Percentiles rank a stretch among this genome's conserved stretches.
Conservation (phyloP, 2,329 filamentous ascomycete genomes). For the Parafenestella ontariensis region DNA sequence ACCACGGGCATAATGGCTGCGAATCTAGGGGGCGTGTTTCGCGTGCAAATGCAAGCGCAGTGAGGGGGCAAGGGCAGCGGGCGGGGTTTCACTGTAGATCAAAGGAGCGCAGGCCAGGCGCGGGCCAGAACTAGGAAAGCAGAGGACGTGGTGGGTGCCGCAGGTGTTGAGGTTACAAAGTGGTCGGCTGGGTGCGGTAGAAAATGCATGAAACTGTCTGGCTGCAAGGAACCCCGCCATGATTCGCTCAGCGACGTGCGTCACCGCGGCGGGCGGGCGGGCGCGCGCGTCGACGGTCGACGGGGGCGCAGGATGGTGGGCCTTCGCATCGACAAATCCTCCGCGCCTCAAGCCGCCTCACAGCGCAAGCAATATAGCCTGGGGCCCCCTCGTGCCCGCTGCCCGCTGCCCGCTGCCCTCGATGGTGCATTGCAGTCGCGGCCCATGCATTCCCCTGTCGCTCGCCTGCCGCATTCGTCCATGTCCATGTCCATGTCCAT, state of each 20-base stretch:
- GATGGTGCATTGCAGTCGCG: slow-evolving; percentile 4
- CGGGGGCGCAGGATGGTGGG: too few species aligned
- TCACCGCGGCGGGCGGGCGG: neutral
- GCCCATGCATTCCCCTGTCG: slow-evolving; percentile 32
- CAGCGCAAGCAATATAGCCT: too few species aligned
- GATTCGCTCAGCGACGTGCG: slow-evolving; percentile 5
- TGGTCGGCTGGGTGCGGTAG: slow-evolving; percentile 24
- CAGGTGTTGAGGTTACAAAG: slow-evolving; percentile 3
- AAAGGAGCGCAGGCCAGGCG: slow-evolving; percentile 8
- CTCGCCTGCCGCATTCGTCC: slow-evolving; percentile 26
- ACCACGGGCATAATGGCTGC: slow-evolving; percentile 80
- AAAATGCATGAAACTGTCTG: slow-evolving; percentile 21
- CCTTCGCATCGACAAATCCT: too few species aligned
- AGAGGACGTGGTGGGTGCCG: slow-evolving; percentile 7
- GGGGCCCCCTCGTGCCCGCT: neutral
- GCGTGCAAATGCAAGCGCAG: slow-evolving; percentile 2
- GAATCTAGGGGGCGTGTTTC: neutral
- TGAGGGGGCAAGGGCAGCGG: slow-evolving; percentile 1
- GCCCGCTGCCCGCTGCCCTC: neutral
- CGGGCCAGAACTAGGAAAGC: neutral
- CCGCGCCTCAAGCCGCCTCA: too few species aligned
- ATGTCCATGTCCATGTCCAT: slow-evolving; percentile 27
- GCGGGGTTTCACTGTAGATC: slow-evolving; percentile 13
- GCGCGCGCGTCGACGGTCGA: neutral
- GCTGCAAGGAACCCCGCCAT: slow-evolving; percentile 5